Evolutionary conservation across 257 asterid species (phyloP).

Genomic region (Nicotiana paniculata): DNA sequence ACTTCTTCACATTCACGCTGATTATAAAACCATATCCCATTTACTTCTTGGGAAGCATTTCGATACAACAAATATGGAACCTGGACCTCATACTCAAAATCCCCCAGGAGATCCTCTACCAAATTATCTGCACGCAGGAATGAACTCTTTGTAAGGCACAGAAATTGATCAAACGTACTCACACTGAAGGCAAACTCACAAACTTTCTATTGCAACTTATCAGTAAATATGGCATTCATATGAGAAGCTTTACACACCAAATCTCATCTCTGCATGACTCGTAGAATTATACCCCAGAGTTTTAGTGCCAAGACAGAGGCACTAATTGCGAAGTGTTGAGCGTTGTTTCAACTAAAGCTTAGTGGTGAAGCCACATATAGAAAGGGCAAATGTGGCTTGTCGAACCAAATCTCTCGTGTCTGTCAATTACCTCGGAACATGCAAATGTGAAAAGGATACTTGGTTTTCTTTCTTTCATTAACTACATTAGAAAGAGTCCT

Average conservation of each 20-base stretch:
- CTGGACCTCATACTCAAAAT: slow-evolving; percentile 83
- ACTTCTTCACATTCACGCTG: slow-evolving; percentile 77
- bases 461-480: neutral
- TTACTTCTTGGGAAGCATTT: slow-evolving; percentile 79
- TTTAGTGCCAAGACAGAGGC: neutral
- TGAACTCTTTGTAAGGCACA: slow-evolving; percentile 5
- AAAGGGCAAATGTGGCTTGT: neutral
- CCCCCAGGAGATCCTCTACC: slow-evolving; percentile 84
- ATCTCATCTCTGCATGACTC: neutral
- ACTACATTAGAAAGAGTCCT: neutral
- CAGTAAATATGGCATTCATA: neutral
- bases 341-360: neutral
- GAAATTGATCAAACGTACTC: neutral
- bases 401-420: neutral
- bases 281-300: neutral
- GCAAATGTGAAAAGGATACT: neutral
- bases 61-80: slow-evolving; percentile 75
- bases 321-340: neutral
- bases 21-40: slow-evolving; percentile 94
- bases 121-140: slow-evolving; percentile 60
- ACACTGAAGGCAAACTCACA: neutral
- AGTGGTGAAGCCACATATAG: neutral
- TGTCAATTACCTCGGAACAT: neutral
- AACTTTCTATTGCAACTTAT: neutral
- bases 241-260: neutral